A percentile compares a stretch with the other conserved stretches of the same genome.
Conservation (phyloP, 2,329 filamentous ascomycete species). For the Trichoderma citrinoviride region DNA sequence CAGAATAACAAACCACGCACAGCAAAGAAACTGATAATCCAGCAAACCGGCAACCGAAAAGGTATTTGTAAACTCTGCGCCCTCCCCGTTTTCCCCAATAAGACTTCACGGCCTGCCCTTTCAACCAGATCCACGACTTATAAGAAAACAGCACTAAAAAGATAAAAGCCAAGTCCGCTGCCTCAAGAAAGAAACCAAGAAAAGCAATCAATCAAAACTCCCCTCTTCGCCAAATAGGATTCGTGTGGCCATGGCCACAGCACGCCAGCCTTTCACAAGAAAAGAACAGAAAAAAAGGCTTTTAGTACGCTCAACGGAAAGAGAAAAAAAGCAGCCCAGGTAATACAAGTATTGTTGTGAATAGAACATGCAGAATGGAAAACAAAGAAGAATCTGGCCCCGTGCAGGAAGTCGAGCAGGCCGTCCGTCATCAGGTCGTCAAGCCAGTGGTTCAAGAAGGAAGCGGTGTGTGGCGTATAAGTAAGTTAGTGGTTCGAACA, state of each 20-base stretch:
- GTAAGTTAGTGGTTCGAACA: slow-evolving; percentile 1
- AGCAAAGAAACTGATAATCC: not conserved
- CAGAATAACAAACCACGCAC: not conserved
- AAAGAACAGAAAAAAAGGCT: slow-evolving; percentile 17
- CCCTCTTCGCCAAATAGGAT: slow-evolving; percentile 19
- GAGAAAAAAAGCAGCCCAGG: slow-evolving; percentile 9
- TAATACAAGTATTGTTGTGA: not conserved
- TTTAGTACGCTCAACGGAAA: slow-evolving; percentile 8
- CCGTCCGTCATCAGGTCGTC: slow-evolving; percentile 21
- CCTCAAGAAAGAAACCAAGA: not conserved
- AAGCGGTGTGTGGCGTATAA: not conserved
- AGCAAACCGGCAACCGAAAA: not conserved
- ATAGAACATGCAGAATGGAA: slow-evolving; percentile 1
- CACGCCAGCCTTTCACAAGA: not conserved
- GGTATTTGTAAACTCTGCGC: slow-evolving; percentile 2
- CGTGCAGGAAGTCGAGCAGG: slow-evolving; percentile 11
- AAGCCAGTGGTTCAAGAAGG: slow-evolving; percentile 17
- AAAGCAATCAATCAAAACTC: not conserved
- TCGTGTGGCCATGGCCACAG: slow-evolving; percentile 6
- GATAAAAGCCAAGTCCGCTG: no score
- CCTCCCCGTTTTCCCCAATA: slow-evolving; percentile 5
- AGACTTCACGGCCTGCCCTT: slow-evolving; percentile 17
- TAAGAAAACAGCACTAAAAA: not conserved
- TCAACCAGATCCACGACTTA: slow-evolving; percentile 6
- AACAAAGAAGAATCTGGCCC: slow-evolving; percentile 15